These are phyloP conservation scores for Candida tunisiensis DNA, from an alignment of 1,139 yeast species.

Conservation along the genomic window DNA sequence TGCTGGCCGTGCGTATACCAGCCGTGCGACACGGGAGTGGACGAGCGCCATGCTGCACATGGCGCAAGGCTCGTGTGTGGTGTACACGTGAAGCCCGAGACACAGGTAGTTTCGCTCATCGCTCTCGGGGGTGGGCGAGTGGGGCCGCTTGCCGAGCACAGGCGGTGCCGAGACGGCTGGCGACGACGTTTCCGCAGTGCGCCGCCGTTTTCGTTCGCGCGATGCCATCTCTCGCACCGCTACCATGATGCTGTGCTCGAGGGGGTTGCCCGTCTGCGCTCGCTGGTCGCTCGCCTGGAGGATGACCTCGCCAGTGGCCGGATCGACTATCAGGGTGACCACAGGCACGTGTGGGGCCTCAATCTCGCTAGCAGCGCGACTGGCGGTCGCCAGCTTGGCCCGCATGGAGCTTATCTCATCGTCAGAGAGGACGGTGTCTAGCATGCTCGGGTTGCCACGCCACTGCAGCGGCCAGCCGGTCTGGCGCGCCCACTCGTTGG, in stretches of 20 bases:
- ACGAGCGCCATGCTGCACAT: conserved; percentile 97
- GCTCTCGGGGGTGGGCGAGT: too few relatives aligned
- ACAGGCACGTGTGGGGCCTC: conserved; percentile 17
- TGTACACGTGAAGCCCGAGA: conserved; percentile 57
- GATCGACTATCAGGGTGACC: conserved; percentile 34
- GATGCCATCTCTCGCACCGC: conserved; percentile 49
- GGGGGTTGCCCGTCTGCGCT: conserved; percentile 24
- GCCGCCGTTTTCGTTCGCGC: conserved; percentile 26
- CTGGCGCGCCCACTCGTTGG: conserved; percentile 41
- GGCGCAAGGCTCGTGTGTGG: conserved; percentile 90
- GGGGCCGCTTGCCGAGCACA: too few relatives aligned
- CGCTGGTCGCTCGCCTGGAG: conserved; percentile 26
- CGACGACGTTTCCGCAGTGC: too few relatives aligned
- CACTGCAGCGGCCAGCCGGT: conserved; percentile 78
- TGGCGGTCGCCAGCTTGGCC: conserved; percentile 11
- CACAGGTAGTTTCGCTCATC: conserved; percentile 41
- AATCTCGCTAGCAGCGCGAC: not conserved
- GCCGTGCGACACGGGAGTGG: conserved; percentile 66
- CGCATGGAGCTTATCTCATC: conserved; percentile 33
- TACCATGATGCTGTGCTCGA: conserved; percentile 57
- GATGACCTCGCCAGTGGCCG: conserved; percentile 20
- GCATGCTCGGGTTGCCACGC: conserved; percentile 84
- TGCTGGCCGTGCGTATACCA: conserved; percentile 40
- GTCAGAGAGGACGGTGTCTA: conserved; percentile 37
- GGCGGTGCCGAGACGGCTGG: too few relatives aligned